A percentile compares a stretch with the other conserved stretches of the same genome.
These are phyloP conservation scores for Rhizophagus sp. DNA, from an alignment of 192 early-diverging fungal species.

Conservation along the genomic window DNA sequence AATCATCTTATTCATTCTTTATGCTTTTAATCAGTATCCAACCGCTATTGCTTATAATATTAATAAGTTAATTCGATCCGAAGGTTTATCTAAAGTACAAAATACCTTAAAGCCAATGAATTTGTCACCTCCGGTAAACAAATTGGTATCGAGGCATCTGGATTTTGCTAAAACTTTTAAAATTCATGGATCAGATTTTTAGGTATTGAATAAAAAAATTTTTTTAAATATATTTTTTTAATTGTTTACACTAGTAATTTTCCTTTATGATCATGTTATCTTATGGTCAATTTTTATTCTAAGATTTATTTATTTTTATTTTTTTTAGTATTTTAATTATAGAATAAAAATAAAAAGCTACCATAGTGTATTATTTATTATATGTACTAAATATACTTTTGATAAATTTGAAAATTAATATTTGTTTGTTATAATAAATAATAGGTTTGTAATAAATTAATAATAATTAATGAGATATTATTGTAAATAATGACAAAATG, in stretches of 20 bases:
- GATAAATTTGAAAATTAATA: neutral
- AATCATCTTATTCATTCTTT: neutral
- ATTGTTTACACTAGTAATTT: neutral
- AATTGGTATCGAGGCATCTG: conserved; percentile 73
- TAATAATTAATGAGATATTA: too few species aligned
- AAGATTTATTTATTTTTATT: neutral
- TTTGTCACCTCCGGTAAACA: conserved; percentile 73
- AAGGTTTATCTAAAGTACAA: conserved; percentile 92
- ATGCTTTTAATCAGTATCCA: conserved; percentile 65
- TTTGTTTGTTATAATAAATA: neutral
- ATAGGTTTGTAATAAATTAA: neutral
- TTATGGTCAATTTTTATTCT: too few species aligned
- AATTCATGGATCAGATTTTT: conserved; percentile 69
- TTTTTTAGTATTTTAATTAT: neutral
- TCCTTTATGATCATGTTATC: neutral
- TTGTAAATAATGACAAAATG: too few species aligned
- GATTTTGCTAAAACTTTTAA: conserved; percentile 71
- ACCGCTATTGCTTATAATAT: conserved; percentile 81
- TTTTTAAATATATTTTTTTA: neutral
- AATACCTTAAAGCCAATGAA: conserved; percentile 90
- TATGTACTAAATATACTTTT: neutral
- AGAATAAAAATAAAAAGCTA: neutral
- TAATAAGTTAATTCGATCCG: conserved; percentile 80
- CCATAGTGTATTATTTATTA: neutral
- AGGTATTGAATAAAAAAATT: conserved; percentile 26